Evolutionary conservation across 345 rosid species (phyloP).

Genomic region (Toxicodendron radicans): DNA sequence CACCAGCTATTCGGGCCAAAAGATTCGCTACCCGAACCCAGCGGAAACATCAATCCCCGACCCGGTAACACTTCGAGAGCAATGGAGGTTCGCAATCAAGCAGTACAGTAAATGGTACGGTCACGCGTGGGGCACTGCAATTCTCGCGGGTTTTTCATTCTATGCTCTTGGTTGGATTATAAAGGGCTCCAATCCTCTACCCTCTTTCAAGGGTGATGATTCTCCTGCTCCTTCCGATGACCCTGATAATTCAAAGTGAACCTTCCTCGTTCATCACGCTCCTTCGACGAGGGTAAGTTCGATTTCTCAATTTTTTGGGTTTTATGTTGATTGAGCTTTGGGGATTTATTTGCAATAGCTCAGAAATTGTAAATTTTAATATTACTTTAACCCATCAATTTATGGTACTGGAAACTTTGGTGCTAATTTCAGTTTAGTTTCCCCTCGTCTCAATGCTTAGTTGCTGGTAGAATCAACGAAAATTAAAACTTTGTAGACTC

Average conservation of each 20-base stretch:
- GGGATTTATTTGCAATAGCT: neutral
- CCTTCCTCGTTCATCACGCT: neutral
- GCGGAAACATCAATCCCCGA: conserved; percentile 69
- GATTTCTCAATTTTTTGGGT: neutral
- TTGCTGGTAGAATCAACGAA: no score
- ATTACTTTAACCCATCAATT: neutral
- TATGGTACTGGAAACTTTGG: neutral
- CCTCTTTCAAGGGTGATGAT: conserved; percentile 47
- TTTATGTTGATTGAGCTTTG: neutral
- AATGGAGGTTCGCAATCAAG: conserved; percentile 75
- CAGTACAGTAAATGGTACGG: conserved; percentile 84
- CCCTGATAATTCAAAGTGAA: conserved; percentile 14
- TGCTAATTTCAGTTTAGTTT: no score
- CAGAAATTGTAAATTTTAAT: neutral
- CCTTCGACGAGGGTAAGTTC: conserved; percentile 22
- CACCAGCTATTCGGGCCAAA: conserved; percentile 38
- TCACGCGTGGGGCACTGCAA: conserved; percentile 92
- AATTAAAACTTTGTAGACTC: no score
- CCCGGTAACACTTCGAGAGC: conserved; percentile 73
- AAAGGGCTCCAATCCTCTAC: conserved; percentile 85
- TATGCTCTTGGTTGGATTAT: conserved; percentile 86
- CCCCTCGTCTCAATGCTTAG: no score
- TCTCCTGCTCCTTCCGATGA: conserved; percentile 25
- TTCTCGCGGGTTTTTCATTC: conserved; percentile 78
- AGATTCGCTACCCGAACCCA: conserved; percentile 52